Base-by-base conservation (phyloP, 1,139 yeast species). In the Trichomonascaceae sp. region DNA sequence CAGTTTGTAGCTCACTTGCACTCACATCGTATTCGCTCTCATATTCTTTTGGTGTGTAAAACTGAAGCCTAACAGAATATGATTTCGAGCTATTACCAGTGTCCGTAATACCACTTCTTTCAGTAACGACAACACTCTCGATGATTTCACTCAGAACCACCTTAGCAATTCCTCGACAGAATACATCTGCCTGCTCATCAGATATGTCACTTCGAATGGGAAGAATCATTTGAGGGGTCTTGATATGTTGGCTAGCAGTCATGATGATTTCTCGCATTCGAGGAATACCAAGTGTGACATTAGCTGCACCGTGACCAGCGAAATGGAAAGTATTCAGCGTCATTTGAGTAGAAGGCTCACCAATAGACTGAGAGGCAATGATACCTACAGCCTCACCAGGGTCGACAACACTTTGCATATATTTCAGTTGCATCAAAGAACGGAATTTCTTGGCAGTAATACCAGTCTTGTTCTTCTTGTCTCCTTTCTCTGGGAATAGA, bases 271-370 rank as follows among this genome's bases (percentile, higher is more conserved):
- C 99, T 82, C 99, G 86, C 91, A 95, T 85, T 83, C 99, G 96
- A 50, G 99, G 99, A 69, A 95, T 95, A 86, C 99, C 99, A 68
- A 95, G 80, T 0, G 99, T 95, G 62, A 95, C 99, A 73, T 95
- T 95, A 51, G 99, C 99, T 56, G 99, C 99, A 82, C 99, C 99
- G 76, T 95, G 99, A 71, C 99, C 99, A 64, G 99, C 99, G 68
- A 95, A 95, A 77, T 95, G 99, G 95, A 95, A 95, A 54, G 99
- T 95, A 73, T 95, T 95, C 68, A 95, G 81, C 19, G 99, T 95
- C 99, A 95, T 95, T 77, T 95, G 99, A 6, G 99, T 95, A 3
- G 98, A 90, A 52, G 99, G 99, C 74, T 95, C 99, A 75, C 99
- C 99, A 70, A 95, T 85, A 55, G 98, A 91, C 74, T 95, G 98